Percentiles rank a stretch among this genome's conserved stretches.
Evolutionary conservation across 2,329 filamentous ascomycete genomes (phyloP).

Genomic region (Beauveria bassiana): DNA sequence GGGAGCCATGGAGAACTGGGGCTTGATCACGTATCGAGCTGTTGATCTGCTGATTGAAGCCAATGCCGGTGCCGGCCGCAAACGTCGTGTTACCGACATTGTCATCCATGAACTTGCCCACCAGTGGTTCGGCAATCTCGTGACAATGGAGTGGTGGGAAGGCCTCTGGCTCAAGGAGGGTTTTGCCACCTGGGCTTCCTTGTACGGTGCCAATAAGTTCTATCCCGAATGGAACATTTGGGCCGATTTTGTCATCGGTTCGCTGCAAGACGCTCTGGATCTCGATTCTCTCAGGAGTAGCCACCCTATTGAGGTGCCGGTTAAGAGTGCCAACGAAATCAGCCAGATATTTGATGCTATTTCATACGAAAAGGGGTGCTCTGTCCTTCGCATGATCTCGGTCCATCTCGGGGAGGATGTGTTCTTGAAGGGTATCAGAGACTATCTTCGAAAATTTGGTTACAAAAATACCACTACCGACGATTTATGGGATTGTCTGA

Average conservation of each 20-base stretch:
- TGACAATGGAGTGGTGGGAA: slow-evolving; percentile 99
- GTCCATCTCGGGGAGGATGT: slow-evolving; percentile 87
- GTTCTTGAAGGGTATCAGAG: slow-evolving; percentile 85
- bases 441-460: slow-evolving; percentile 92
- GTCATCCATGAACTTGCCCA: slow-evolving; percentile 96
- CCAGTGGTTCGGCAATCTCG: slow-evolving; percentile 96
- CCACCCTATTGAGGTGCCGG: slow-evolving; percentile 92
- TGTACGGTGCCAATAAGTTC: slow-evolving; percentile 83
- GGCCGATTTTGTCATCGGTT: slow-evolving; percentile 91
- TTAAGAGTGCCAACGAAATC: slow-evolving; percentile 91
- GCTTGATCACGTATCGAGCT: slow-evolving; percentile 87
- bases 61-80: slow-evolving; percentile 80
- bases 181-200: slow-evolving; percentile 53
- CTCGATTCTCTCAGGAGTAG: slow-evolving; percentile 89
- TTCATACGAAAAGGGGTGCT: slow-evolving; percentile 97
- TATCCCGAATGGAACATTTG: slow-evolving; percentile 98
- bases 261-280: slow-evolving; percentile 76
- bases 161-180: slow-evolving; percentile 94
- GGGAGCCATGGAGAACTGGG: slow-evolving; percentile 98
- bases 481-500: slow-evolving; percentile 83
- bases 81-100: slow-evolving; percentile 88
- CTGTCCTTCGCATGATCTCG: slow-evolving; percentile 96
- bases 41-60: slow-evolving; percentile 78
- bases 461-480: slow-evolving; percentile 89
- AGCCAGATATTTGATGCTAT: slow-evolving; percentile 99